These are phyloP conservation scores for Antrodiella citrinella DNA, from an alignment of 768 basidiomycete species.

Conservation along the genomic window DNA sequence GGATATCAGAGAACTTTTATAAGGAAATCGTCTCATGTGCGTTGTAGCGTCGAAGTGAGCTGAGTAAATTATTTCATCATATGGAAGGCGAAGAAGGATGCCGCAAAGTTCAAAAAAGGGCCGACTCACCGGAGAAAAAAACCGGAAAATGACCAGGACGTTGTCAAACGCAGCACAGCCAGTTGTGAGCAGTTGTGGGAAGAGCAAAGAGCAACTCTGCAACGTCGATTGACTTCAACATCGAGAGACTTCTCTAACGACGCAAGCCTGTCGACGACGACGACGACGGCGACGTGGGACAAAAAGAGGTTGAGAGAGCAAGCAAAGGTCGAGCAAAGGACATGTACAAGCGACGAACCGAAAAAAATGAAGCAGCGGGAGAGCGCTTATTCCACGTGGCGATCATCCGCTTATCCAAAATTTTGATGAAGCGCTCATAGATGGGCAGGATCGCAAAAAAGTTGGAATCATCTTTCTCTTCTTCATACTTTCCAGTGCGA, in stretches of 20 bases:
- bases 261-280: neutral
- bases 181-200: neutral
- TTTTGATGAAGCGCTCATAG: slow-evolving; percentile 17
- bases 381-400: slow-evolving; percentile 7
- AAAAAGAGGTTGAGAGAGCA: neutral
- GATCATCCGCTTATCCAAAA: slow-evolving; percentile 17
- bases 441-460: neutral
- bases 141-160: too few relatives aligned
- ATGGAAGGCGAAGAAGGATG: neutral
- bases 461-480: slow-evolving; percentile 7
- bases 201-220: neutral
- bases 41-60: neutral
- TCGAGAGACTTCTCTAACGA: neutral
- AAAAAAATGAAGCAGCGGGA: neutral
- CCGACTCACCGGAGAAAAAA: too few relatives aligned
- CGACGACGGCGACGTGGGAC: neutral
- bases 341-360: neutral
- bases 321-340: neutral
- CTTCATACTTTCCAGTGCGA: slow-evolving; percentile 7
- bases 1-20: too few relatives aligned
- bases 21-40: neutral
- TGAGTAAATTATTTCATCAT: neutral
- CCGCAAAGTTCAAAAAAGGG: too few relatives aligned
- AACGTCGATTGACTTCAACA: neutral
- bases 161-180: neutral